Evolutionary conservation across 1,284 basidiomycete genomes (phyloP), one percentile per base, ranked within the genome.

Genomic region (Cystobasidiaceae sp.): DNA sequence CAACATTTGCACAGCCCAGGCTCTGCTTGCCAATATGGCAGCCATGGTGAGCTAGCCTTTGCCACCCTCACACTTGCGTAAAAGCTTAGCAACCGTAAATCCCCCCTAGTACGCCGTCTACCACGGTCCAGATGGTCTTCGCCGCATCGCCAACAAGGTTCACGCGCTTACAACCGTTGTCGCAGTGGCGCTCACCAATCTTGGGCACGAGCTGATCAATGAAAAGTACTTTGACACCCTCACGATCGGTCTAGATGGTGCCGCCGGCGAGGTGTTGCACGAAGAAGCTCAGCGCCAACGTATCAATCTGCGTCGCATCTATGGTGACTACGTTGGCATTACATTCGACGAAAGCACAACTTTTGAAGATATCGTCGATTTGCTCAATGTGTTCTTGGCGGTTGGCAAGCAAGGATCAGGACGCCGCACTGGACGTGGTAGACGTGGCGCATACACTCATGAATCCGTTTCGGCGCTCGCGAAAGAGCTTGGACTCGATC

Each of bases 1-100:
- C 73, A 93, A 94, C 74, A 93, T 94, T 68, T 94, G 91, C 76
- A 93, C 92, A 9, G 79, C 78, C 52, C 92, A 97, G 78, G 93
- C 91, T 0, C 83, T 97, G 19, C 86, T 97, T 34, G 93, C 93
- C 52, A 97, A 97, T 78, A 93, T 94, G 87, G 89, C 93, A 15
- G 90, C 92, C 43, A 94, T 96, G 92, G 61, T 64, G 48, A 25
- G 61, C 27, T 23, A 11, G 21, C 27, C 33, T 33, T 6, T 21
- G 19, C 23, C 6, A 2, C 30, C 2, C 25, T 17, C 27, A 41
- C 17, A 13, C 23, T 19, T 13, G 37, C n/a, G 13, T 37, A 13
- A 17, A 23, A 23, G 28, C 41, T 61, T 13, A 13, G 19, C 21
- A 28, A 13, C 72, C 74, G 17, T 27, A n/a, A n/a, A n/a, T n/a